Evolutionary conservation across 169 alveolate species (phyloP).

Genomic region (Miamiensis avidus): DNA sequence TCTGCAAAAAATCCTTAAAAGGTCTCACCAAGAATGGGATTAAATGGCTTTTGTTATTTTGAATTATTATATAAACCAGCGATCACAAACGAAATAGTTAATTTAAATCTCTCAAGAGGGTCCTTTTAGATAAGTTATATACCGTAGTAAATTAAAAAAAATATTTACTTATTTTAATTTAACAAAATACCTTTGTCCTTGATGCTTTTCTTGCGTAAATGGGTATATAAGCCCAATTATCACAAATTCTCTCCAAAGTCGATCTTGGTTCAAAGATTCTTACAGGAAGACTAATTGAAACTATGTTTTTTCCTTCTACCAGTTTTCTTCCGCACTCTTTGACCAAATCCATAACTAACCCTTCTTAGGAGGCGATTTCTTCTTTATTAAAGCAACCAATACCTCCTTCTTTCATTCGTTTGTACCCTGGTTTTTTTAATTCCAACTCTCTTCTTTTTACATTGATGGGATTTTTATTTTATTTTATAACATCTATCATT

Average conservation of each 20-base stretch:
- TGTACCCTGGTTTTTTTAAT: conserved; percentile 41
- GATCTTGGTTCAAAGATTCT: conserved; percentile 77
- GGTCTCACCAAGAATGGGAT: conserved; percentile 90
- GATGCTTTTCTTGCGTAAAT: conserved; percentile 65
- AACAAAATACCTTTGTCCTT: background rate
- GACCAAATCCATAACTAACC: conserved; percentile 57
- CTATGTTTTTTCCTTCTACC: conserved; percentile 73
- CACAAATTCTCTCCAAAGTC: conserved; percentile 71
- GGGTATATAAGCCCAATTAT: conserved; percentile 78
- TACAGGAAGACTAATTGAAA: conserved; percentile 75
- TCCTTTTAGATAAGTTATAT: conserved; percentile 21
- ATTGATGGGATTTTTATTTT: background rate
- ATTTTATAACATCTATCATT: background rate
- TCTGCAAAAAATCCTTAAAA: conserved; percentile 76
- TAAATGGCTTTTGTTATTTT: conserved; percentile 83
- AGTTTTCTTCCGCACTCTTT: conserved; percentile 63
- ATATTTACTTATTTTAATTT: background rate
- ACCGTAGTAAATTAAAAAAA: too few species aligned
- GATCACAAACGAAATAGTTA: conserved; percentile 62
- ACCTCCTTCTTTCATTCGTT: conserved; percentile 50
- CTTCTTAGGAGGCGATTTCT: conserved; percentile 59
- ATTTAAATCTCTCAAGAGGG: conserved; percentile 80
- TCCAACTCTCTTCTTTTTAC: conserved; percentile 31
- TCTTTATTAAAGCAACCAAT: conserved; percentile 41
- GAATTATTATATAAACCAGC: conserved; percentile 67